These are phyloP conservation scores for Tuber aestivum DNA, from an alignment of 495 filamentous ascomycete species.

Conservation along the genomic window DNA sequence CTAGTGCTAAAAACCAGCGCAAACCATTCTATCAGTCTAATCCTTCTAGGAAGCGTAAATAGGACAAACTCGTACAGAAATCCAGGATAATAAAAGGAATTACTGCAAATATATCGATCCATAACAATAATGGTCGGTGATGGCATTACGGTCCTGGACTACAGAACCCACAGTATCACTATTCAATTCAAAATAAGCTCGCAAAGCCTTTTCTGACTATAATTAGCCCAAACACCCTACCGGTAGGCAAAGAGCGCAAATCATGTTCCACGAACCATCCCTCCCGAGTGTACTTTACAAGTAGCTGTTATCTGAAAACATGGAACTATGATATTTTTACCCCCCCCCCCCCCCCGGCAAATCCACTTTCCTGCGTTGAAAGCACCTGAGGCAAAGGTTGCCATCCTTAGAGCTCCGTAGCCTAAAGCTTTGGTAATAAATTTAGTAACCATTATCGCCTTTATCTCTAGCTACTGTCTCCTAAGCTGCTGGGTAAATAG, in stretches of 20 bases:
- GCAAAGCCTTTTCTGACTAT: too few relatives aligned
- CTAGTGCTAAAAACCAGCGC: not conserved
- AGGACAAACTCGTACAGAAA: not conserved
- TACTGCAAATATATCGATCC: not conserved
- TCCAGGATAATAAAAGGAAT: not conserved
- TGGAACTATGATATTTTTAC: not conserved
- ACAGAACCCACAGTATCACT: not conserved
- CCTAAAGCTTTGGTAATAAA: too few relatives aligned
- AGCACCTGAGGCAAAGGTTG: too few relatives aligned
- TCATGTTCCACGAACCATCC: not conserved
- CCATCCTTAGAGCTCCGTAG: too few relatives aligned
- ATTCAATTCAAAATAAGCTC: not conserved
- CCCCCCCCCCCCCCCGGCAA: too few relatives aligned
- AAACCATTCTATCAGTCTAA: not conserved
- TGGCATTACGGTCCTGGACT: not conserved
- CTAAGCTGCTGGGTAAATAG: too few relatives aligned
- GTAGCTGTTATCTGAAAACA: not conserved
- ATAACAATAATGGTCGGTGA: not conserved
- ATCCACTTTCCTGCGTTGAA: too few relatives aligned
- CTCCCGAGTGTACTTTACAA: not conserved
- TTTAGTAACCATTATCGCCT: too few relatives aligned
- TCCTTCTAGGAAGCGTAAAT: too few relatives aligned
- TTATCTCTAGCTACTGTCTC: too few relatives aligned
- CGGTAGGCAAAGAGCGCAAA: not conserved
- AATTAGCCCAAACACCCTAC: not conserved